These are phyloP conservation scores for Gracilaria domingensis DNA, from an alignment of 23 red algal genomes.

Conservation along the genomic window DNA sequence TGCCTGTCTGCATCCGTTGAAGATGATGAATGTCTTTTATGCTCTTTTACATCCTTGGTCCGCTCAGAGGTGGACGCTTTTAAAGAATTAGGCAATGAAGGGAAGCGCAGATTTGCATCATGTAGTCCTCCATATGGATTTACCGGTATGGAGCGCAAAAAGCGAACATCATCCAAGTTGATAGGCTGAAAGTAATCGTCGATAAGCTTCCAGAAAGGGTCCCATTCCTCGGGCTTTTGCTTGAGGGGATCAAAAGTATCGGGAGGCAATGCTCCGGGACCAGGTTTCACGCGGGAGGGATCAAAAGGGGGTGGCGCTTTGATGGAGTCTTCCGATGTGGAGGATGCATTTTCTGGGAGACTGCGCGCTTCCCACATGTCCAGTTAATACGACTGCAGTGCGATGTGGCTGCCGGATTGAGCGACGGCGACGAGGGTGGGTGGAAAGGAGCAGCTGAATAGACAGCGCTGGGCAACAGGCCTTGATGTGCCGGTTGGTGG, in stretches of 20 bases:
- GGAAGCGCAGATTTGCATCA: slow-evolving; percentile 48
- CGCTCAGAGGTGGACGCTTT: not conserved
- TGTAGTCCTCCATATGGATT: slow-evolving; percentile 46
- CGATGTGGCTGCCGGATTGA: not conserved
- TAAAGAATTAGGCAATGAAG: slow-evolving; percentile 25
- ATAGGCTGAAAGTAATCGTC: slow-evolving; percentile 57
- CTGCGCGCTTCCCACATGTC: slow-evolving; percentile 31
- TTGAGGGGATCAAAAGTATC: slow-evolving; percentile 47
- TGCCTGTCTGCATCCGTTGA: not conserved
- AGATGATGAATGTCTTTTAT: not conserved
- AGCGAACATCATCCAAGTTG: slow-evolving; percentile 48
- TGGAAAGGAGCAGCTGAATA: not conserved
- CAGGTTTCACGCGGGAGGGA: slow-evolving; percentile 37
- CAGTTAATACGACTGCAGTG: slow-evolving; percentile 4
- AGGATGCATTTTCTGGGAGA: slow-evolving; percentile 37
- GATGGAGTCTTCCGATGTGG: slow-evolving; percentile 38
- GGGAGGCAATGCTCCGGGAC: slow-evolving; percentile 44
- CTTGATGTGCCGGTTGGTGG: not conserved
- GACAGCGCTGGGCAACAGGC: not conserved
- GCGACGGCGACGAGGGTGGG: not conserved
- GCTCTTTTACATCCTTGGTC: not conserved
- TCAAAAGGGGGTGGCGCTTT: slow-evolving; percentile 42
- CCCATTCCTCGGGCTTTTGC: slow-evolving; percentile 57
- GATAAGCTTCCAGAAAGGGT: slow-evolving; percentile 52
- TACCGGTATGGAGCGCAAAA: slow-evolving; percentile 58